phyloP scores from a whole-genome alignment of 768 basidiomycete species.

The Mycena crocata region DNA sequence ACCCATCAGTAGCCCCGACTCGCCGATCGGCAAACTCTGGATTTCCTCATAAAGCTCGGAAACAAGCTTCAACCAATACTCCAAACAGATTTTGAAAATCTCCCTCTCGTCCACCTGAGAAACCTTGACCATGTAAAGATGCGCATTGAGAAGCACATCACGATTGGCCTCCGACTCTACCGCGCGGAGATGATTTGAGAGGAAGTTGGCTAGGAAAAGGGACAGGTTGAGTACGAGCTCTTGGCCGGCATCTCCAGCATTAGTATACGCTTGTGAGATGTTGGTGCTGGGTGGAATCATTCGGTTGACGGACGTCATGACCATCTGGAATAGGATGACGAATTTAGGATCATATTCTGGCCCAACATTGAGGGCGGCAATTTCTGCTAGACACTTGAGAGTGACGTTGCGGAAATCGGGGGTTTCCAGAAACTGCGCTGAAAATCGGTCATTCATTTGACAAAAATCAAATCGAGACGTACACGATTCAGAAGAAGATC shows the following conservation, averaged over 20 bases:
- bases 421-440: slow-evolving; percentile 90
- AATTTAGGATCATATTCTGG: slow-evolving; percentile 99
- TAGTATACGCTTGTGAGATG: slow-evolving; percentile 91
- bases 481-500: slow-evolving; percentile 93
- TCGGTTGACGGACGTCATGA: slow-evolving; percentile 96
- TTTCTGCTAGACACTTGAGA: slow-evolving; percentile 95
- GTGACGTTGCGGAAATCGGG: slow-evolving; percentile 98
- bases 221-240: slow-evolving; percentile 97
- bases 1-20: slow-evolving; percentile 88
- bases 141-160: slow-evolving; percentile 94
- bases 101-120: slow-evolving; percentile 98
- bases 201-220: slow-evolving; percentile 97
- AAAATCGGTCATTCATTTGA: slow-evolving; percentile 28
- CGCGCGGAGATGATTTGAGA: slow-evolving; percentile 92
- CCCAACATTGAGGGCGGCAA: slow-evolving; percentile 93
- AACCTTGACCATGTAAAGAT: slow-evolving; percentile 98
- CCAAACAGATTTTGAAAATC: slow-evolving; percentile 98
- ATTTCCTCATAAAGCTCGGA: slow-evolving; percentile 98
- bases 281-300: slow-evolving; percentile 98
- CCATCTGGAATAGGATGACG: slow-evolving; percentile 96
- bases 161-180: slow-evolving; percentile 93
- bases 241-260: slow-evolving; percentile 92
- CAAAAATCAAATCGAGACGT: slow-evolving; percentile 47
- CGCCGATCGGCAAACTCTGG: slow-evolving; percentile 89
- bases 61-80: slow-evolving; percentile 97